These are phyloP conservation scores for Wickerhamomyces subpelliculosus DNA, from an alignment of 805 yeast genomes.

Conservation along the genomic window DNA sequence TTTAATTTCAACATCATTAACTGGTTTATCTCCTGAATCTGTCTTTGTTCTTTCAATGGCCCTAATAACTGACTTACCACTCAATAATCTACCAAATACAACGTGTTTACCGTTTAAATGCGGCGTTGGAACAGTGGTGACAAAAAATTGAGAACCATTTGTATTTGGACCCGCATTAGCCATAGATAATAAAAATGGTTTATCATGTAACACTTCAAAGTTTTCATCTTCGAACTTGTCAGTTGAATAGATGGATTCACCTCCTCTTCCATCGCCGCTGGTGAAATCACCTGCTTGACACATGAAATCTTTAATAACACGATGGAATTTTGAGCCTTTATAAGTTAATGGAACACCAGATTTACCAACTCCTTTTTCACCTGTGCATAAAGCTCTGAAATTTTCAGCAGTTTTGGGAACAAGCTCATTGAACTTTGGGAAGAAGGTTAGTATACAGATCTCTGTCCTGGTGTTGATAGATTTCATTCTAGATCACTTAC, in stretches of 20 bases:
- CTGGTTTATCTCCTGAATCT: conserved; percentile 64
- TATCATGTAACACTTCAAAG: conserved; percentile 66
- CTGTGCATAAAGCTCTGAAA: conserved; percentile 83
- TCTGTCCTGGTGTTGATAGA: background rate
- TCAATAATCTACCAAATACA: conserved; percentile 84
- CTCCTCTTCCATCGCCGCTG: too few relatives aligned
- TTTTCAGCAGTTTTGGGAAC: conserved; percentile 90
- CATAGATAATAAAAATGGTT: conserved; percentile 89
- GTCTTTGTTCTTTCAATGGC: conserved; percentile 68
- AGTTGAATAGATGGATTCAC: background rate
- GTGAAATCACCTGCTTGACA: conserved; percentile 25
- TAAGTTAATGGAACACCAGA: conserved; percentile 63
- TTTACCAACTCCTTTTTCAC: conserved; percentile 65
- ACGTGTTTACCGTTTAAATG: conserved; percentile 95
- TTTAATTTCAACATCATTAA: conserved; percentile 57
- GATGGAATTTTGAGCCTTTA: conserved; percentile 86
- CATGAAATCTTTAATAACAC: conserved; percentile 87
- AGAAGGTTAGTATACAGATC: background rate
- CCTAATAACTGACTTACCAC: conserved; percentile 77
- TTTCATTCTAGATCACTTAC: conserved; percentile 18
- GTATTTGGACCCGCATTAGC: conserved; percentile 96
- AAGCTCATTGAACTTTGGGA: conserved; percentile 41
- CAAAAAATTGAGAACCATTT: conserved; percentile 92
- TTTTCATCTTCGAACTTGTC: conserved; percentile 82
- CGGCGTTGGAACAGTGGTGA: conserved; percentile 89